These are phyloP conservation scores for Rhododendron williamsianum DNA, from an alignment of 148 eudicot species.

Conservation along the genomic window DNA sequence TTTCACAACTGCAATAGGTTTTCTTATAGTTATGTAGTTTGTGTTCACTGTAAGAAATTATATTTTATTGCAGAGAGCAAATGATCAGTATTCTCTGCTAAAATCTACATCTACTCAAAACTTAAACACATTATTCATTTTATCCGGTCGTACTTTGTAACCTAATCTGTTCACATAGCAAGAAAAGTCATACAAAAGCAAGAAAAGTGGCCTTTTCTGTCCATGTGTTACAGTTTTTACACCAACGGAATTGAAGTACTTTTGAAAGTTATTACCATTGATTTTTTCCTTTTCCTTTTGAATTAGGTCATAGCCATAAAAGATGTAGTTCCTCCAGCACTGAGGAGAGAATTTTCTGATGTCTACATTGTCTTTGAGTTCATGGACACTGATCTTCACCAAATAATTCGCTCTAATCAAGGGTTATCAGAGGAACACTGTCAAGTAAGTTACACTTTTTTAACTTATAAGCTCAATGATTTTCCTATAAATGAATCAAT, in stretches of 20 bases:
- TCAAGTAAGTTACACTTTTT: slow-evolving; percentile 46
- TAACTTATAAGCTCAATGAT: background rate
- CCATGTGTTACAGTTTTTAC: background rate
- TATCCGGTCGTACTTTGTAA: background rate
- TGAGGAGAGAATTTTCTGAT: slow-evolving; percentile 63
- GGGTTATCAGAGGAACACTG: slow-evolving; percentile 85
- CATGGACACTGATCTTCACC: slow-evolving; percentile 53
- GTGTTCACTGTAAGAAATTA: background rate
- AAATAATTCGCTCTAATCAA: slow-evolving; percentile 85
- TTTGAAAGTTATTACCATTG: background rate
- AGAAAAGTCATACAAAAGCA: background rate
- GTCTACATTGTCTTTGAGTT: slow-evolving; percentile 72
- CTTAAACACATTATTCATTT: background rate
- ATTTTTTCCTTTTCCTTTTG: background rate
- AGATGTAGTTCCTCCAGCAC: slow-evolving; percentile 51
- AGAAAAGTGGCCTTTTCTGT: background rate
- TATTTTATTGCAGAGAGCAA: background rate
- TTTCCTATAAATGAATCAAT: background rate
- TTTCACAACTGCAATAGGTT: too few species aligned
- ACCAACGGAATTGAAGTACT: background rate
- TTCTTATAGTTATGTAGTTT: background rate
- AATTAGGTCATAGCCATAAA: slow-evolving; percentile 59
- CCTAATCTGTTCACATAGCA: background rate
- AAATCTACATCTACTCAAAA: background rate
- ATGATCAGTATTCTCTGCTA: background rate